Percentiles rank a stretch among this genome's conserved stretches.
Evolutionary conservation across 176 grass and related monocot species (phyloP).

Genomic region (Cenchrus americanus): DNA sequence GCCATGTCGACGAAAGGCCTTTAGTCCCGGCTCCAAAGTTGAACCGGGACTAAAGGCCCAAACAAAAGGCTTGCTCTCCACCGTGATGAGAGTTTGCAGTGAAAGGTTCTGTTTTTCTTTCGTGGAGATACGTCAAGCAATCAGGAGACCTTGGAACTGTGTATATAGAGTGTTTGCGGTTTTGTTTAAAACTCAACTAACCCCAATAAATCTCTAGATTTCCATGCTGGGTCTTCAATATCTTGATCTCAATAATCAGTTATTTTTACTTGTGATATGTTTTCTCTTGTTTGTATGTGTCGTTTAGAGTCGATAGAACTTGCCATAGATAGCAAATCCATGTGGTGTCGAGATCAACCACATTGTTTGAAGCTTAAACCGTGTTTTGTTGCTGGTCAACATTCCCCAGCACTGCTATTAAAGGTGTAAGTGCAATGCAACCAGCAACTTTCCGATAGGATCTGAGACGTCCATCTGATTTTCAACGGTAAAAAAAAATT

Average conservation of each 20-base stretch:
- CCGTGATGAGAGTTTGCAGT: neutral
- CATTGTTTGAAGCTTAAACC: neutral
- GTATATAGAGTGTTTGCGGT: neutral
- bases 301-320: slow-evolving; percentile 2
- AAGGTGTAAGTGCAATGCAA: too few relatives aligned
- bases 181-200: too few relatives aligned
- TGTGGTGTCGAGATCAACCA: neutral
- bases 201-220: neutral
- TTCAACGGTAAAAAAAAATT: too few relatives aligned
- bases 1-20: too few relatives aligned
- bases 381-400: neutral
- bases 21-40: too few relatives aligned
- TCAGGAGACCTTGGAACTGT: neutral
- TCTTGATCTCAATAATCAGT: neutral
- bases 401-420: neutral
- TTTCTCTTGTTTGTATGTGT: slow-evolving; percentile 1
- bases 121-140: neutral
- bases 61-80: too few relatives aligned
- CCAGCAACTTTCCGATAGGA: too few relatives aligned
- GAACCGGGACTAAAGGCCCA: too few relatives aligned
- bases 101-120: neutral
- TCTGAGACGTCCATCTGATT: too few relatives aligned
- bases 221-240: neutral
- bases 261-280: neutral
- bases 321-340: neutral